phyloP scores from a whole-genome alignment of 1,284 basidiomycete species.

The Ceratobasidium sp. region DNA sequence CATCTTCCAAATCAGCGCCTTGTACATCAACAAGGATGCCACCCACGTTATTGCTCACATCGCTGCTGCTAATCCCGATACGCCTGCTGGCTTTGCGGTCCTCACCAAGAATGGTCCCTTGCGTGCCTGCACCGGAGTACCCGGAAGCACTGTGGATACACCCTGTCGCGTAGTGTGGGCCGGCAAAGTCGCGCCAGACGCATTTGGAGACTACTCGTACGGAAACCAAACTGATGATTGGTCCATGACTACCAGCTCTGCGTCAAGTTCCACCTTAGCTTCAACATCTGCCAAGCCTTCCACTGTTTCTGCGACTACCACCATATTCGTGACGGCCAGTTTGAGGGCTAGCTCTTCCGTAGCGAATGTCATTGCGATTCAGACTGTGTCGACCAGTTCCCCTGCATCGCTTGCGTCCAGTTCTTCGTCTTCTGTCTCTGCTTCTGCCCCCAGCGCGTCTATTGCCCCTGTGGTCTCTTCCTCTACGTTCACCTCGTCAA shows the following conservation, averaged over 20 bases:
- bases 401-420: neutral
- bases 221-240: constrained; percentile 1
- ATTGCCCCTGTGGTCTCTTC: neutral
- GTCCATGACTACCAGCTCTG: constrained; percentile 17
- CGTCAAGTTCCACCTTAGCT: neutral
- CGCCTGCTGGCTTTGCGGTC: constrained; percentile 63
- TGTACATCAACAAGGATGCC: constrained; percentile 69
- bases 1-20: constrained; percentile 72
- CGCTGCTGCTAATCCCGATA: constrained; percentile 61
- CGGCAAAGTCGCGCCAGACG: constrained; percentile 28
- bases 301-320: constrained; percentile 31
- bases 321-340: constrained; percentile 36
- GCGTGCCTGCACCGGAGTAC: constrained; percentile 68
- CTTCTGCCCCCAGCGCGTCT: neutral
- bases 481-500: neutral
- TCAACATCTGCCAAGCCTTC: constrained; percentile 12
- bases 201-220: constrained; percentile 24
- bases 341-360: neutral
- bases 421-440: neutral
- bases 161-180: constrained; percentile 60
- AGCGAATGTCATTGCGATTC: constrained; percentile 9
- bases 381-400: neutral
- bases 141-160: constrained; percentile 59
- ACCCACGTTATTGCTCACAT: constrained; percentile 61
- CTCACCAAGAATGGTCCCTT: constrained; percentile 59